These are phyloP conservation scores for Clarireedia homoeocarpa DNA, from an alignment of 2,329 filamentous ascomycete species.

Conservation along the genomic window DNA sequence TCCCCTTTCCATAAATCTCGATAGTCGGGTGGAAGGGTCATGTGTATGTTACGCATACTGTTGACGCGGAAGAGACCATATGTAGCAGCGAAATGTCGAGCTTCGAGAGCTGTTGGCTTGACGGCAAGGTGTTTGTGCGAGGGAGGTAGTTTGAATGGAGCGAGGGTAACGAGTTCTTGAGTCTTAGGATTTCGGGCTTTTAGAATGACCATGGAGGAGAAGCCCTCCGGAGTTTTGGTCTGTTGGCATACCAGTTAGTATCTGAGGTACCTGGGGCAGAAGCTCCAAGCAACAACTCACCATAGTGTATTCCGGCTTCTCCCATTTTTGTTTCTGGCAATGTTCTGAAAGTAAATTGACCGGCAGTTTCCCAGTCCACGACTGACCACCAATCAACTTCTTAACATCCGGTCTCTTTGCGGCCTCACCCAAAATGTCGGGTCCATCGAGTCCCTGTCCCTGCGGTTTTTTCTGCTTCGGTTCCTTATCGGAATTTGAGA, in stretches of 20 bases:
- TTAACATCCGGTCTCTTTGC: constrained; percentile 50
- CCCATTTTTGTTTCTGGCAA: constrained; percentile 94
- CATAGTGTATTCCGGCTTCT: constrained; percentile 85
- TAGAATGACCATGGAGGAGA: constrained; percentile 74
- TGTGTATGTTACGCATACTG: constrained; percentile 93
- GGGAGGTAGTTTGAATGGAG: constrained; percentile 73
- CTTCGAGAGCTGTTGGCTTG: constrained; percentile 77
- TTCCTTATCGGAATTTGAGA: constrained; percentile 51
- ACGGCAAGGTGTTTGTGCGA: constrained; percentile 68
- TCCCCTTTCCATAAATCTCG: constrained; percentile 83
- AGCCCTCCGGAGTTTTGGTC: constrained; percentile 64
- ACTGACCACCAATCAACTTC: constrained; percentile 86
- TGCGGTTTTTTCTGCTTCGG: constrained; percentile 27
- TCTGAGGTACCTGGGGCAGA: background rate
- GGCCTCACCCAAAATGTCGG: constrained; percentile 25
- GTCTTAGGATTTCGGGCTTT: constrained; percentile 74
- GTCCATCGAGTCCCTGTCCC: constrained; percentile 19
- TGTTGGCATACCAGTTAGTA: constrained; percentile 21
- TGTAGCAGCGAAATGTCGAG: constrained; percentile 85
- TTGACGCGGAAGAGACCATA: constrained; percentile 87
- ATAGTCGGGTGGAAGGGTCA: constrained; percentile 86
- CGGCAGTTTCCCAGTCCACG: constrained; percentile 95
- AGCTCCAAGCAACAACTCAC: constrained; percentile 33
- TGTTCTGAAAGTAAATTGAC: constrained; percentile 91
- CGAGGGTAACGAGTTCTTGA: constrained; percentile 63